phyloP scores from a whole-genome alignment of 2,329 filamentous ascomycete species.

The Neurospora sp. region DNA sequence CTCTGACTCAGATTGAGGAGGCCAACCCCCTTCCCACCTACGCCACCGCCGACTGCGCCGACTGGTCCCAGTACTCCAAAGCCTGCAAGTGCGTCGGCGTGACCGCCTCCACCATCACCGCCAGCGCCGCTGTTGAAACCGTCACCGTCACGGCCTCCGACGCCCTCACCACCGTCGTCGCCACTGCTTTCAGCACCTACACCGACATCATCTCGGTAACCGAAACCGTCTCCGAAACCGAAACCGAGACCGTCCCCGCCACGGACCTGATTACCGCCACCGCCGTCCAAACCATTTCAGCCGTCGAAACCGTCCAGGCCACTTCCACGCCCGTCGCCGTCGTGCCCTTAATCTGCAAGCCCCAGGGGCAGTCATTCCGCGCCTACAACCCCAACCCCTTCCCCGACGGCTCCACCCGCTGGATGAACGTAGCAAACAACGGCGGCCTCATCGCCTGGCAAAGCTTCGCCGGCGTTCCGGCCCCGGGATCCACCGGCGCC shows the following conservation, averaged over 20 bases:
- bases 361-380: background rate
- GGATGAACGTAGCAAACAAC: background rate
- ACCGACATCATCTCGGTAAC: background rate
- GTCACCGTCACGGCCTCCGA: slow-evolving; percentile 1
- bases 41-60: slow-evolving; percentile 2
- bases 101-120: slow-evolving; percentile 1
- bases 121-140: background rate
- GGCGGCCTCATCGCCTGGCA: slow-evolving; percentile 1
- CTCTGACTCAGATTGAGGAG: background rate
- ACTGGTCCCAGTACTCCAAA: slow-evolving; percentile 5
- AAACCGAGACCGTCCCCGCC: background rate
- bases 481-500: background rate
- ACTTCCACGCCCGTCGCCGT: background rate
- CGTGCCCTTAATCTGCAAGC: slow-evolving; percentile 1
- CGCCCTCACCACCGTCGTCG: background rate
- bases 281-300: background rate
- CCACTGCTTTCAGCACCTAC: slow-evolving; percentile 2
- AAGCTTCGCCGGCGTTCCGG: background rate
- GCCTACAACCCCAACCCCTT: background rate
- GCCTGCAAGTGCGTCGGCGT: slow-evolving; percentile 7
- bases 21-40: background rate
- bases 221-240: background rate
- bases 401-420: slow-evolving; percentile 2
- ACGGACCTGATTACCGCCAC: background rate
- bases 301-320: background rate